Evolutionary conservation across 306 rosid species (phyloP).

Genomic region (Carpinus fangiana): DNA sequence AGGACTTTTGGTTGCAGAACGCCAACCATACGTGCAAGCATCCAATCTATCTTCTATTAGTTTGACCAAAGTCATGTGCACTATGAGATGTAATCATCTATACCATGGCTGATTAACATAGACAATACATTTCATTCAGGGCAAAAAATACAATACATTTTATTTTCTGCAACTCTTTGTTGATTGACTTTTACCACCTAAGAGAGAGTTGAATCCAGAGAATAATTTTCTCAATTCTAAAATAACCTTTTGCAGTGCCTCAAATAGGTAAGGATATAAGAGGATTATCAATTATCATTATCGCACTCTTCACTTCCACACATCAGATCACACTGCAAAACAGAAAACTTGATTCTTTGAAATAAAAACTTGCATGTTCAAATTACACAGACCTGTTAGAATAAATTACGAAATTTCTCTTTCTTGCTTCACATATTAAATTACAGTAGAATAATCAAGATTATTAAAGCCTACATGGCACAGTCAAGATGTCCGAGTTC

Average conservation of each 20-base stretch:
- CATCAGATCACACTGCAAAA: neutral
- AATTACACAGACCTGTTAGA: neutral
- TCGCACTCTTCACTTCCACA: neutral
- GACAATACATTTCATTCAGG: neutral
- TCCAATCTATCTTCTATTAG: neutral
- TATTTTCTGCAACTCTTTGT: neutral
- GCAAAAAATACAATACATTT: neutral
- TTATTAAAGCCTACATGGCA: neutral
- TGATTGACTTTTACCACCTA: neutral
- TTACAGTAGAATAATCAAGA: neutral
- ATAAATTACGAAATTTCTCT: neutral
- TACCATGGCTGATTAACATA: neutral
- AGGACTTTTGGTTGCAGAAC: neutral
- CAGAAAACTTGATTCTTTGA: neutral
- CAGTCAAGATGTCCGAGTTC: neutral
- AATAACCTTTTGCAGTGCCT: neutral
- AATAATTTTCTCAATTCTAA: neutral
- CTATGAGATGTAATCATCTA: neutral
- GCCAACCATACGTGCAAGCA: neutral
- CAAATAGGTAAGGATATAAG: neutral
- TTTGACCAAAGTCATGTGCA: neutral
- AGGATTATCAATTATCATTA: neutral
- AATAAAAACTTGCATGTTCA: neutral
- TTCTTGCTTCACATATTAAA: constrained; percentile 6
- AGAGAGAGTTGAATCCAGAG: neutral